Base-by-base conservation (phyloP, 2,329 filamentous ascomycete genomes). In the Colletotrichum spinosum region DNA sequence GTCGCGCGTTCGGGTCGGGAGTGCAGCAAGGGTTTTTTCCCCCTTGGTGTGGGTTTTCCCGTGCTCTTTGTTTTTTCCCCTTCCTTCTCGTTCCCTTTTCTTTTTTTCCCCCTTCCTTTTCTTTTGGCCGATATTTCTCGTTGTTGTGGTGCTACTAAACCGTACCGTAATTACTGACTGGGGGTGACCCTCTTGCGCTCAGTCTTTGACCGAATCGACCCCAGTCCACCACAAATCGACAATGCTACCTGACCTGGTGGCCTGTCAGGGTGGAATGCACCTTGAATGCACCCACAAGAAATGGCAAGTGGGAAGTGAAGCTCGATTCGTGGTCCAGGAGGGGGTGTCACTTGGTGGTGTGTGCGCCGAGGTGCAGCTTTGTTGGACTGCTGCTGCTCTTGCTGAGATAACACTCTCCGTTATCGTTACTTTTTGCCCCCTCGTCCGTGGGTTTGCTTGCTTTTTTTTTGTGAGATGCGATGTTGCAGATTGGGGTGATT, bases 381-480 rank as follows among this genome's bases (percentile, higher is more conserved):
- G 42, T 12, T 44, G 13, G 13, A 13, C 13, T 44, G 6, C 46
- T 45, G 37, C 39, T 45, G 37, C 39, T 25, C 49, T 53, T 15
- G 63, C 33, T 42, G 58, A 62, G 25, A 25, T 53, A 49, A 48
- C 34, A 35, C 44, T 5, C 25, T 25, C 4, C 46, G 58, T 57
- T 65, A 39, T 65, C 62, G 52, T 53, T 56, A 17, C 62, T 65
- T 46, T 55, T 49, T 52, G 12, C 41, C 41, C 48, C 44, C 57
- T 42, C 9, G n/a, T 39, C 50, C 17, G 37, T 35, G 41, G 15
- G 37, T 6, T 37, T 38, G 13, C 10, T 50, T 54, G 42, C 41
- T 42, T 59, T 60, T 53, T 15, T 56, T 45, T 15, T 59, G 7
- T 33, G 35, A 41, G 35, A 17, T 61, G 39, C 10, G 38, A 39